Evolutionary conservation across 78 protist genomes (phyloP), one percentile per base, ranked within the genome.

Genomic region (Polysphondylium violaceum): DNA sequence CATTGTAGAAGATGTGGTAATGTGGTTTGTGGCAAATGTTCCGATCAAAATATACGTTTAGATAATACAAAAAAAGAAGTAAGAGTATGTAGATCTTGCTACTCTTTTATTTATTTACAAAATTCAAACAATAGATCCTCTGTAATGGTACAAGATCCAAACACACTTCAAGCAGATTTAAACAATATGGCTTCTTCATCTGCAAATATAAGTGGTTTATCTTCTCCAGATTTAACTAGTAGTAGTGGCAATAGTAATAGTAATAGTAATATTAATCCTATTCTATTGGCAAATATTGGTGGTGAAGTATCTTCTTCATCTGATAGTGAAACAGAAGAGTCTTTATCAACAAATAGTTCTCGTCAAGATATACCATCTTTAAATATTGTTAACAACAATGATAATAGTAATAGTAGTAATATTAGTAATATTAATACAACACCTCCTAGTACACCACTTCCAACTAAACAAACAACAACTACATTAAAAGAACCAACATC

Each of bases 1-100:
- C 92, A 86, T 51, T 86, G 92, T 27, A 59, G 92, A 47, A 60
- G 79, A 61, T 86, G 92, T 64, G 92, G 92, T 43, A 86, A 64
- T 35, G 77, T 86, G 11, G 92, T 86, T 23, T 86, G 92, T 86
- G 92, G 92, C 25, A 74, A 73, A 33, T 86, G 92, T 65, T 74
- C 86, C 1, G 86, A 76, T 43, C 73, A 61, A 59, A 53, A n/a
- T 53, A 36, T 16, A 47, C 53, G 53, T 47, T 41, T 83, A 12
- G 91, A 83, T 69, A 73, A 83, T 68, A 25, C 33, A 21, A 67
- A 74, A 35, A 88, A 88, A 27, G 86, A 81, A 19, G 94, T 77
- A 17, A 56, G 94, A 38, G 94, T 88, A n/a, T 88, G 94, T 78
- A 47, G 40, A 31, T 43, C 86, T 35, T 88, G 94, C 55, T 88